Base-by-base conservation (phyloP, 1,284 basidiomycete species). In the Vanrija sp. region DNA sequence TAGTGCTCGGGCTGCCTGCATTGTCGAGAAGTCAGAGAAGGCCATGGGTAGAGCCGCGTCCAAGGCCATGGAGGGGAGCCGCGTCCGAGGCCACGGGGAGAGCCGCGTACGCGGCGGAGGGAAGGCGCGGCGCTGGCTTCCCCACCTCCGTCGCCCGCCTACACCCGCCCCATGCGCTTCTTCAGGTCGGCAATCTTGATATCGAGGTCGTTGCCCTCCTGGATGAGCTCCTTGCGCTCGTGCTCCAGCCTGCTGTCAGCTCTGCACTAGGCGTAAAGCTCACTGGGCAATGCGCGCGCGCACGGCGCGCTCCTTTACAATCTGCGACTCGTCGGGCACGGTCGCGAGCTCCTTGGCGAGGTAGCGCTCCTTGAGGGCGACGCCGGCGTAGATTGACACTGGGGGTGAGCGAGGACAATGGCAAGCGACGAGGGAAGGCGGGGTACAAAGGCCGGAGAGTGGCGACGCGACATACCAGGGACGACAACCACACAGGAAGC, bases 361-460 rank as follows among this genome's bases (percentile, higher is more conserved):
- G 56, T 60, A 63, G 22, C 60, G 58, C 45, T 67, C 64, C 49
- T 67, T 69, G 51, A 69, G 56, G 1, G 61, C 61, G 7, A 65
- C 35, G 22, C 67, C 67, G 44, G 57, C 65, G 54, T 69, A 69
- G 57, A 67, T 59, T 4, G 65, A 67, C 3, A 66, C 67, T 68
- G 45, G 16, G 24, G 19, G 23, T 3, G 43, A 20, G 18, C 4
- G 8, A 19, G 3, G 20, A 2, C 10, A 4, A 6, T 12, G 6
- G 20, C 15, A n/a, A n/a, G 18, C 24, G 12, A 12, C 5, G 25
- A 22, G n/a, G 27, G 12, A n/a, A 4, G 41, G 16, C 6, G 20
- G 36, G 14, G 35, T 23, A 36, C 31, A 46, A 38, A 16, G 15
- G 18, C 41, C 14, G 25, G 27, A 53, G 23, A 10, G 36, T 12